A percentile compares a stretch with the other conserved stretches of the same genome.
These are phyloP conservation scores for Dalbergia cultrata DNA, from an alignment of 306 rosid genomes.

Conservation along the genomic window DNA sequence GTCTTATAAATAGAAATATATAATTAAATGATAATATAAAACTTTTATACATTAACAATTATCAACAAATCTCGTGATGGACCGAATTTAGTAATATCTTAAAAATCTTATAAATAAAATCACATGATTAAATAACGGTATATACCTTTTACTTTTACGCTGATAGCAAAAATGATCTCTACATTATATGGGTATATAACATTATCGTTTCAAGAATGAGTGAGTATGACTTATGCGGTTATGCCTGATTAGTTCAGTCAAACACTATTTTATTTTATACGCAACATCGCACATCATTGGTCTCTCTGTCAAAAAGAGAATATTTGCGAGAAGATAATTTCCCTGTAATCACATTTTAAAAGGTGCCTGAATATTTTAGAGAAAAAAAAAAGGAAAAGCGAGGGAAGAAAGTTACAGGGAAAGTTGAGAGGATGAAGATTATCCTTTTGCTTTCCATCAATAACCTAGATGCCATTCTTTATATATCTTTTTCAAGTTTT, in stretches of 20 bases:
- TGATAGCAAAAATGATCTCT: no score
- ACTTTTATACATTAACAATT: no score
- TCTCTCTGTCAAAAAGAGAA: slow-evolving; percentile 28
- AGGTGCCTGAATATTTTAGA: not conserved
- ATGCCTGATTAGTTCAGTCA: slow-evolving; percentile 61
- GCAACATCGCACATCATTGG: slow-evolving; percentile 50
- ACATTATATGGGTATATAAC: no score
- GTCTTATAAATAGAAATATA: no score
- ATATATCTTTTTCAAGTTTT: not conserved
- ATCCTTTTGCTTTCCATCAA: slow-evolving; percentile 30
- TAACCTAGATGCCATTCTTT: slow-evolving; percentile 26
- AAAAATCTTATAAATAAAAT: no score
- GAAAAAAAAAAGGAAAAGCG: not conserved
- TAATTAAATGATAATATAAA: no score
- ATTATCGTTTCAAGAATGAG: no score
- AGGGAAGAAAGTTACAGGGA: slow-evolving; percentile 23
- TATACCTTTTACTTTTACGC: no score
- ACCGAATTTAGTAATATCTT: no score
- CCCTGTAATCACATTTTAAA: not conserved
- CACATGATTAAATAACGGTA: no score
- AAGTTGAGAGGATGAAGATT: slow-evolving; percentile 7
- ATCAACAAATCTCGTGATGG: no score
- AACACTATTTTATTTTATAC: slow-evolving; percentile 65
- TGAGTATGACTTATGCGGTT: no score
- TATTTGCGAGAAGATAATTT: not conserved